Base-by-base conservation (phyloP, 352 stramenopile species). In the Pythium grandisporangium region DNA sequence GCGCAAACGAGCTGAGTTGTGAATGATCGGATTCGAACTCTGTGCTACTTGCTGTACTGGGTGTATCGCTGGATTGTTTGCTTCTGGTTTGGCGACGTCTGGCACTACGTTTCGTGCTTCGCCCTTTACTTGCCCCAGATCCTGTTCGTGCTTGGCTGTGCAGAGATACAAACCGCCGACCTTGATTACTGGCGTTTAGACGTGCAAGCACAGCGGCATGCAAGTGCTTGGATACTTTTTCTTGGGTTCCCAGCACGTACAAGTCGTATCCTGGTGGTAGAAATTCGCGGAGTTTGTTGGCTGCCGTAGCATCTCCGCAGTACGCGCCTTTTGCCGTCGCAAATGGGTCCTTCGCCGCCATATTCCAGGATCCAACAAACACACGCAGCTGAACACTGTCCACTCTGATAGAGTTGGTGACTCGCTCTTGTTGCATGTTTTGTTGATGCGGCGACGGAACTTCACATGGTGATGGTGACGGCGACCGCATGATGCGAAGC, bases 361-460 rank as follows among this genome's bases (percentile, higher is more conserved):
- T 77, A 49, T 91, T 91, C 78, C 78, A 91, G 30, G 69, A 73
- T 0, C 67, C 71, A 17, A 72, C 60, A 50, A 78, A 91, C 42
- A 91, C 67, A 17, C 61, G 55, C n/a, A 85, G 44, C 30, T 55
- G 14, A 25, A 10, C 5, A 24, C 24, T 21, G 35, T n/a, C n/a
- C n/a, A n/a, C n/a, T n/a, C n/a, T n/a, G n/a, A n/a, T n/a, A n/a
- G n/a, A n/a, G n/a, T n/a, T n/a, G n/a, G n/a, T n/a, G n/a, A n/a
- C n/a, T n/a, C n/a, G n/a, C n/a, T n/a, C n/a, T n/a, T n/a, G n/a
- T n/a, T n/a, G n/a, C n/a, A n/a, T n/a, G n/a, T n/a, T n/a, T n/a
- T n/a, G n/a, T n/a, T n/a, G n/a, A n/a, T n/a, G n/a, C n/a, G n/a
- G n/a, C n/a, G n/a, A n/a, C n/a, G n/a, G n/a, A n/a, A n/a, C n/a